A percentile compares a stretch with the other conserved stretches of the same genome.
Conservation (phyloP, 1,139 yeast genomes). For the Taiozyma sp. region DNA sequence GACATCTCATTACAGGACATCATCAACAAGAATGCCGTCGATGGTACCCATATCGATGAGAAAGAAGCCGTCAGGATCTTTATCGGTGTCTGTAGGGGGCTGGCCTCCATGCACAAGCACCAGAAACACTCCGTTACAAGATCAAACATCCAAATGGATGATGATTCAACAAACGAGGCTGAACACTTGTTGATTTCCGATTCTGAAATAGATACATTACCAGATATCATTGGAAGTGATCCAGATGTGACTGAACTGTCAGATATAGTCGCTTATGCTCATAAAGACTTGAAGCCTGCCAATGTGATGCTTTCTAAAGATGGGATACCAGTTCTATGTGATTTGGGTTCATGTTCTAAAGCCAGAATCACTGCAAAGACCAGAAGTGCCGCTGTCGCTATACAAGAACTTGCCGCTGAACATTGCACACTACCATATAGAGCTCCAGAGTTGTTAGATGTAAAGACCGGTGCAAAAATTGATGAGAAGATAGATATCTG, state of each 20-base stretch:
- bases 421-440: slow-evolving; percentile 84
- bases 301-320: slow-evolving; percentile 75
- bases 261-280: slow-evolving; percentile 70
- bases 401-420: slow-evolving; percentile 80
- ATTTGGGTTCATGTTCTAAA: slow-evolving; percentile 71
- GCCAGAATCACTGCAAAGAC: slow-evolving; percentile 52
- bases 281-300: slow-evolving; percentile 84
- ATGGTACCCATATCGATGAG: slow-evolving; percentile 49
- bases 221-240: not conserved
- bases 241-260: slow-evolving; percentile 44
- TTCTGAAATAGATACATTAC: slow-evolving; percentile 2
- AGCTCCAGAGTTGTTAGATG: slow-evolving; percentile 86
- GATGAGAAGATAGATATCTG: slow-evolving; percentile 81
- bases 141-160: slow-evolving; percentile 1
- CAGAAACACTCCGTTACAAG: slow-evolving; percentile 23
- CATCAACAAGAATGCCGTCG: slow-evolving; percentile 58
- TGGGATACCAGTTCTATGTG: slow-evolving; percentile 75
- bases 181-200: slow-evolving; percentile 5
- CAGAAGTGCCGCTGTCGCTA: slow-evolving; percentile 65
- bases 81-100: slow-evolving; percentile 67
- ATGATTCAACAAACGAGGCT: slow-evolving; percentile 2
- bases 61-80: slow-evolving; percentile 55
- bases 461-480: slow-evolving; percentile 54
- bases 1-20: slow-evolving; percentile 69
- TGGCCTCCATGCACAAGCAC: slow-evolving; percentile 70